These are phyloP conservation scores for Nannochloropsis gaditana DNA, from an alignment of 108 stramenopile genomes.

Conservation along the genomic window DNA sequence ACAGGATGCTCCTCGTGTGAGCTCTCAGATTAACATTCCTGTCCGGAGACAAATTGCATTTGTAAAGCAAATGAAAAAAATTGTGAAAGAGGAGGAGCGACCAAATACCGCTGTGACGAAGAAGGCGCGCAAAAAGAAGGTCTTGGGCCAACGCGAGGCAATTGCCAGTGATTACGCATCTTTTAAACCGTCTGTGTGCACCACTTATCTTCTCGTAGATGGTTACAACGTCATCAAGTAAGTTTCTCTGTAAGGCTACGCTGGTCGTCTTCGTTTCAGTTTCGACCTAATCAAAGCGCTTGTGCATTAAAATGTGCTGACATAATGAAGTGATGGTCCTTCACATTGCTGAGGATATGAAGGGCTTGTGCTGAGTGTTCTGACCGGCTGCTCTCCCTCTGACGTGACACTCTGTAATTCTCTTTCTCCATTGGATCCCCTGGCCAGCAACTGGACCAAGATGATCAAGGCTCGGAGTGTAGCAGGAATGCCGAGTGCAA, in stretches of 20 bases:
- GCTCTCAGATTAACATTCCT: not conserved
- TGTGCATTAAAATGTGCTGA: no score
- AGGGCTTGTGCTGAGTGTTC: not conserved
- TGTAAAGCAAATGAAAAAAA: not conserved
- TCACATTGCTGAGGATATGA: no score
- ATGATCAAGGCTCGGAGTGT: not conserved
- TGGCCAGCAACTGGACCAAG: constrained; percentile 11
- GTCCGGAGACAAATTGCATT: constrained; percentile 8
- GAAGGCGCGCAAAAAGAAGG: not conserved
- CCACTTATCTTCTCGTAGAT: not conserved
- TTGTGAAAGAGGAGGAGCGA: not conserved
- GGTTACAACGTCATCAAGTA: constrained; percentile 13
- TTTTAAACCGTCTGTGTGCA: not conserved
- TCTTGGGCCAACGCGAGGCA: not conserved
- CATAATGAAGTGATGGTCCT: no score
- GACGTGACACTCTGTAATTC: not conserved
- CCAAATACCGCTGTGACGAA: not conserved
- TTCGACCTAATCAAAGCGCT: no score
- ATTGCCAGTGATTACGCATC: not conserved
- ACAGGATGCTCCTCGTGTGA: not conserved
- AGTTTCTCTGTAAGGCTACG: not conserved
- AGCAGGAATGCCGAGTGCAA: not conserved
- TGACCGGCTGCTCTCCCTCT: not conserved
- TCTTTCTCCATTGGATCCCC: not conserved
- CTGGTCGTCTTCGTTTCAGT: not conserved